Evolutionary conservation across 2,329 filamentous ascomycete species (phyloP).

Genomic region (Fusarium sororula): DNA sequence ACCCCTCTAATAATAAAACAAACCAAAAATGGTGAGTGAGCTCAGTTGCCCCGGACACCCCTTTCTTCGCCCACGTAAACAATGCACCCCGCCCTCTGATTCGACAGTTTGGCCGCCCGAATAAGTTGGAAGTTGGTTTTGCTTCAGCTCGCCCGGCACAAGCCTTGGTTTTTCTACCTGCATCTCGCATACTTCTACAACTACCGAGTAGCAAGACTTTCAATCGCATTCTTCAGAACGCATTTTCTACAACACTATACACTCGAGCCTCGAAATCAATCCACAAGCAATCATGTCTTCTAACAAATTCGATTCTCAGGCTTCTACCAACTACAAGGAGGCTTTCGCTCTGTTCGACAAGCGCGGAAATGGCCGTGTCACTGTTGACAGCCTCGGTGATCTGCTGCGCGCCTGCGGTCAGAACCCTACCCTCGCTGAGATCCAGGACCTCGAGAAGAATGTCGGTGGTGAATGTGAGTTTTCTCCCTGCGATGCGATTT

Average conservation of each 20-base stretch:
- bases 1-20: conserved; percentile 26
- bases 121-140: conserved; percentile 38
- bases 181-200: conserved; percentile 23
- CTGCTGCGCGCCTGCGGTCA: conserved; percentile 96
- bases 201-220: conserved; percentile 18
- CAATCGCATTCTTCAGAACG: conserved; percentile 23
- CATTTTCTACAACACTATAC: conserved; percentile 1
- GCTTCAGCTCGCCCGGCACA: conserved; percentile 29
- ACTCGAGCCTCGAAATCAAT: neutral
- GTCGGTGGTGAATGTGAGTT: conserved; percentile 90
- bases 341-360: conserved; percentile 99
- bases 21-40: conserved; percentile 53
- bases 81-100: conserved; percentile 49
- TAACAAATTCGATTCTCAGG: conserved; percentile 67
- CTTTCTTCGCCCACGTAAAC: conserved; percentile 44
- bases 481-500: neutral
- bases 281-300: conserved; percentile 54
- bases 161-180: conserved; percentile 12
- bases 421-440: conserved; percentile 95
- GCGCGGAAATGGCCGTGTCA: conserved; percentile 93
- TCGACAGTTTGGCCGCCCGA: conserved; percentile 41
- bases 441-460: conserved; percentile 88
- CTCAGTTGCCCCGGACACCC: conserved; percentile 47
- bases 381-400: conserved; percentile 87
- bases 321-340: conserved; percentile 99